Base-by-base conservation (phyloP, 2,329 filamentous ascomycete species). In the Meredithiella fracta region DNA sequence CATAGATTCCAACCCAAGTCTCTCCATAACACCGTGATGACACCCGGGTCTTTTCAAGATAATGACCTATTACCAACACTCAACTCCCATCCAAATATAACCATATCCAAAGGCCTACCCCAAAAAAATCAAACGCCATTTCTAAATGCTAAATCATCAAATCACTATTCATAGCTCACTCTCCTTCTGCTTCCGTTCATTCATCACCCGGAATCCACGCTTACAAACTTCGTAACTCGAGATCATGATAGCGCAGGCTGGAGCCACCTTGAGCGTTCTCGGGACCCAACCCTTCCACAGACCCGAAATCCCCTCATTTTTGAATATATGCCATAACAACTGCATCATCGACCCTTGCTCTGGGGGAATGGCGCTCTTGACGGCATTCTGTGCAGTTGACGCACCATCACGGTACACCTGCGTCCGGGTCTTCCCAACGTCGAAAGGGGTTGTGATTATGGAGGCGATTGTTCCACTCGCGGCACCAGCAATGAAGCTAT, bases 231-330 rank as follows among this genome's bases (percentile, higher is more conserved):
- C 92, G 67, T 97, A 98, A 66, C 85, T 95, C 66, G 87, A 94
- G 66, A 98, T 97, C 92, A 98, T 98, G 66, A 98, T 97, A 26
- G 92, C 92, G 69, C 92, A 98, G 0, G 91, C 88, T 1, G 92
- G 92, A 1, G 92, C 91, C 3, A 98, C 90, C 67, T 97, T 97
- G 59, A 97, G 73, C 62, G 88, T 94, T 40, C 92, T 77, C 0
- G 92, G 89, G 23, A 88, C 83, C 87, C 90, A 96, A 47, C 92
- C 92, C 63, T 76, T 86, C 78, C 94, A 97, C 3, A 98, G 71
- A 0, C 92, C 92, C 1, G 78, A 66, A 15, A 81, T 66, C 1
- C 92, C 92, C 68, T 97, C 91, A 55, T 85, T 85, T 62, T 79
- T 77, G 72, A 91, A 94, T 53, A 98, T 97, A 63, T 95, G 88